Evolutionary conservation across 2,329 filamentous ascomycete genomes (phyloP).

Genomic region (Stromatinia cepivora): DNA sequence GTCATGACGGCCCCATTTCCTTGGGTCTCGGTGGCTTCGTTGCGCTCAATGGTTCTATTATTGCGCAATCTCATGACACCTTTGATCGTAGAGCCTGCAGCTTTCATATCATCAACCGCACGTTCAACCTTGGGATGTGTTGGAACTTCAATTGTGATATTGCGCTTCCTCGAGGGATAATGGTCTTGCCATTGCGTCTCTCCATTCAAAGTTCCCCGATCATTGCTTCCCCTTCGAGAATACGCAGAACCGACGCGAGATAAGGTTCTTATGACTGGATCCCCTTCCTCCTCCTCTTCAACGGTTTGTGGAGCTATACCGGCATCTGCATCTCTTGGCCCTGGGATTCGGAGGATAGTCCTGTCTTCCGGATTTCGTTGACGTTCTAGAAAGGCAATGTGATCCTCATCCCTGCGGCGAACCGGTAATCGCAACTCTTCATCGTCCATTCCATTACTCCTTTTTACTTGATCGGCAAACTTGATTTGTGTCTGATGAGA

Average conservation of each 20-base stretch:
- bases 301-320: conserved; percentile 70
- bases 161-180: conserved; percentile 31
- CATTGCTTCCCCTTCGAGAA: conserved; percentile 24
- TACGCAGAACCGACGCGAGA: conserved; percentile 31
- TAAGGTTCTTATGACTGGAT: conserved; percentile 27
- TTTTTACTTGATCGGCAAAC: conserved; percentile 67
- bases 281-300: conserved; percentile 39
- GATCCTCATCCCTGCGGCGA: conserved; percentile 65
- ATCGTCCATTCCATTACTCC: conserved; percentile 56
- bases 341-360: conserved; percentile 81
- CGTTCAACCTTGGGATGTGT: conserved; percentile 35
- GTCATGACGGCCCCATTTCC: conserved; percentile 27
- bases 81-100: conserved; percentile 31
- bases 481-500: conserved; percentile 47
- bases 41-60: conserved; percentile 43
- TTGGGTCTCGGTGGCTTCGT: conserved; percentile 41
- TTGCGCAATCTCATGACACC: conserved; percentile 47
- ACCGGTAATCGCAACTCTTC: conserved; percentile 53
- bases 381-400: conserved; percentile 84
- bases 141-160: conserved; percentile 37
- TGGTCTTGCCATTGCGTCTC: conserved; percentile 36
- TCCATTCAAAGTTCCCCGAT: conserved; percentile 23
- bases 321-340: conserved; percentile 84
- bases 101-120: conserved; percentile 34
- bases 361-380: conserved; percentile 74